Evolutionary conservation across 495 filamentous ascomycete genomes (phyloP), one percentile per base, ranked within the genome.

Genomic region (Xylaria bambusicola): DNA sequence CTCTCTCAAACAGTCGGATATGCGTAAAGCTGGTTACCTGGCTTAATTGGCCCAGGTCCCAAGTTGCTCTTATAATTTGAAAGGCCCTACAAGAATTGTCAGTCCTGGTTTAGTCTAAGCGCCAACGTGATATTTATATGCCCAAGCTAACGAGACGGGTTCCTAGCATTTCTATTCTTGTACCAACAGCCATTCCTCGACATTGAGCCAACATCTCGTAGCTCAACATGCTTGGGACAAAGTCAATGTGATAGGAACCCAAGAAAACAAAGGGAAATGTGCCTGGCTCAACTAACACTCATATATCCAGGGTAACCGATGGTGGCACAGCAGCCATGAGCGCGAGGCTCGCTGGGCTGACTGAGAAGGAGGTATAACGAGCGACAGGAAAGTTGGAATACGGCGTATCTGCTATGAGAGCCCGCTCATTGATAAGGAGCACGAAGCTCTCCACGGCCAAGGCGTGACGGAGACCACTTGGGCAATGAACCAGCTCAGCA

Each of bases 371-470:
- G 31, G 27, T 7, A 31, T 49, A 58, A 58, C 55, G 55, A 58
- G 33, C 33, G 55, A 58, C 55, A 50, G 55, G n/a, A 21, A 49
- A 47, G 42, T 56, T 35, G 36, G 53, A 33, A 56, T 56, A 47
- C 42, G 18, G 13, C 20, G 53, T 38, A 48, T 29, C 24, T 44
- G 29, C 44, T 56, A 46, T 38, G 29, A 56, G 44, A 48, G n/a
- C 53, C 31, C 41, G 53, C 53, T 56, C 53, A 56, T 56, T 23
- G 23, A 20, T 23, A 35, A 26, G 41, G 35, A 20, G 23, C n/a
- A n/a, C 12, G 9, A 24, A 15, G 41, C 12, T 56, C 38, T 26
- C n/a, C 9, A 31, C 26, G 29, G 13, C 5, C 31, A 6, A 57
- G 17, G 31, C 13, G 26, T 27, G 23, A 48, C 20, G 5, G 10